Evolutionary conservation across 192 early-diverging fungal species (phyloP).

Genomic region (Mortierella alpina): DNA sequence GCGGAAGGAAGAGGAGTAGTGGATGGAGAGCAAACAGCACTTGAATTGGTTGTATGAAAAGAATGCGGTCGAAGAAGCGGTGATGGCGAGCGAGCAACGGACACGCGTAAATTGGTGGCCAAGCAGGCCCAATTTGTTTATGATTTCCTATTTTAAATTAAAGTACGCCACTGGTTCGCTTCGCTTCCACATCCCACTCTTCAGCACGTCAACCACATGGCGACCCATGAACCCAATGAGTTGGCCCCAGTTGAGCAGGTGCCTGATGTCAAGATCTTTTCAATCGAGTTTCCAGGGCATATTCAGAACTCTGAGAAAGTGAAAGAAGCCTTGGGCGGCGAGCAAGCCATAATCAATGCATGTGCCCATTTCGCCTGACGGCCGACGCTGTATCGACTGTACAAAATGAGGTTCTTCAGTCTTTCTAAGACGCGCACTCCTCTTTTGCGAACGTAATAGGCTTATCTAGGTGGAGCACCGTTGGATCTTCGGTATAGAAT

Average conservation of each 20-base stretch:
- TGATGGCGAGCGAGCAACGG: neutral
- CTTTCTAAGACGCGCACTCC: neutral
- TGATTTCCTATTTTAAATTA: slow-evolving; percentile 2
- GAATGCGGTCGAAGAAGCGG: neutral
- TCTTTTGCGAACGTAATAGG: slow-evolving; percentile 2
- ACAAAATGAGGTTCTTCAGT: neutral
- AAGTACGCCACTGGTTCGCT: neutral
- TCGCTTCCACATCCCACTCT: neutral
- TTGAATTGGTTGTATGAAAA: neutral
- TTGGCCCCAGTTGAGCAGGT: slow-evolving; percentile 1
- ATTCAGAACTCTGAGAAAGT: slow-evolving; percentile 28
- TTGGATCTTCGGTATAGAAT: slow-evolving; percentile 35
- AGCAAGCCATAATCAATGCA: slow-evolving; percentile 40
- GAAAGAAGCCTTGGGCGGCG: slow-evolving; percentile 34
- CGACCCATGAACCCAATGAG: neutral
- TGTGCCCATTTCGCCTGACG: neutral
- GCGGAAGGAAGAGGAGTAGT: neutral
- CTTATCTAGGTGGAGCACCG: slow-evolving; percentile 37
- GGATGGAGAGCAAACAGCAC: neutral
- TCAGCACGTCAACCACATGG: neutral
- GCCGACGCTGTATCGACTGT: neutral
- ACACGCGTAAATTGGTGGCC: slow-evolving; percentile 47
- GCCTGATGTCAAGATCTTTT: slow-evolving; percentile 32
- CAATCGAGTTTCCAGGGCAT: slow-evolving; percentile 47
- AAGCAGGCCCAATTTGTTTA: slow-evolving; percentile 11